Evolutionary conservation across 805 yeast species (phyloP), one percentile per base, ranked within the genome.

Genomic region (Yarrowia sp.): DNA sequence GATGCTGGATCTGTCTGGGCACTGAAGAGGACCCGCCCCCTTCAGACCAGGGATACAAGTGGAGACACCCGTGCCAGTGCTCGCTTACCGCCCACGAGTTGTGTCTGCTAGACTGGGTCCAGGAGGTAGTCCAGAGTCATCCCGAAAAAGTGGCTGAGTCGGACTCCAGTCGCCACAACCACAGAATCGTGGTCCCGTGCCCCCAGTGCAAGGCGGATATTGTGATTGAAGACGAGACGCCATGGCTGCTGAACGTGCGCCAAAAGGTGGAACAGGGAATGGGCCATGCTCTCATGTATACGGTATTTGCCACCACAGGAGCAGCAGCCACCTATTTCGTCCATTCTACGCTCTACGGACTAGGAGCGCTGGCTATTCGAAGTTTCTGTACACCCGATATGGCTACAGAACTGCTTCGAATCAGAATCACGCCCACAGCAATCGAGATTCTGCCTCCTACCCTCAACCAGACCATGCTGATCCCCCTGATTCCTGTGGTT

Each of bases 61-160:
- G 84, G 84, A 76, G 81, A 17, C 76, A 76, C 19, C 84, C 84
- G 1, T 83, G 86, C 68, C 68, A 73, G 17, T 83, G 86, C 72
- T 80, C 81, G 5, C 71, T 83, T 33, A 71, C 76, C 12, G 85
- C 84, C 4, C 86, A 83, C 71, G 78, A 82, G 52, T 73, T 73
- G 58, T 83, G 86, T 66, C 74, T 83, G 42, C 71, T 80, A 12
- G 77, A 78, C 12, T 82, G 84, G 84, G 77, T 79, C 3, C 72
- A 77, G 33, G 75, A 78, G 56, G 68, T 75, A 24, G 77, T 74
- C 19, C 33, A 70, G 30, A 68, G 69, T 63, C 65, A 68, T 47
- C 17, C 69, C 39, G 20, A 71, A 60, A 19, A 68, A 60, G 38
- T 66, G 30, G 34, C 68, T 24, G 68, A 69, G 30, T 66, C 61